Percentiles rank a stretch among this genome's conserved stretches.
phyloP scores from a whole-genome alignment of 495 filamentous ascomycete genomes.

The Penicillium macrosclerotiorum region DNA sequence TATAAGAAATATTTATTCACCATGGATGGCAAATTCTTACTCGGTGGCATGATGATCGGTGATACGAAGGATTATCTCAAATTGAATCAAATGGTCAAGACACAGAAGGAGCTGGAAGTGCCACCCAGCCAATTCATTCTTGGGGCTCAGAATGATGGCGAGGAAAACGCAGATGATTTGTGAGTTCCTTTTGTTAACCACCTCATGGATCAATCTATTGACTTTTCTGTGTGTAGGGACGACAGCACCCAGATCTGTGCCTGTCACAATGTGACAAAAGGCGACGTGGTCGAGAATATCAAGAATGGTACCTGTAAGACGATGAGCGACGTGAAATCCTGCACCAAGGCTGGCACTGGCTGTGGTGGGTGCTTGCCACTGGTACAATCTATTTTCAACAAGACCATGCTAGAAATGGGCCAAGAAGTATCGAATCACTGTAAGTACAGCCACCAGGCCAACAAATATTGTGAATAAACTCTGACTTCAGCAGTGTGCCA shows the following conservation, averaged over 20 bases:
- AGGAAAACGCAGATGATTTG: conserved; percentile 69
- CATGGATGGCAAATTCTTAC: conserved; percentile 84
- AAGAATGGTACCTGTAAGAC: conserved; percentile 84
- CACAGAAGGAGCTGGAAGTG: conserved; percentile 76
- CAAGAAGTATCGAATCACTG: conserved; percentile 84
- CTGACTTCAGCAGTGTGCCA: conserved; percentile 58
- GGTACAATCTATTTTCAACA: conserved; percentile 90
- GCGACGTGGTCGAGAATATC: conserved; percentile 69
- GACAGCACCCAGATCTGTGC: conserved; percentile 93
- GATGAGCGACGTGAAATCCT: conserved; percentile 84
- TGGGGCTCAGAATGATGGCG: conserved; percentile 70
- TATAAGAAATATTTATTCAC: conserved; percentile 98
- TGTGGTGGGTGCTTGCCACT: conserved; percentile 95
- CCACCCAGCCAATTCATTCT: conserved; percentile 89
- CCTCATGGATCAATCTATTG: not conserved
- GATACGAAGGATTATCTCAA: conserved; percentile 95
- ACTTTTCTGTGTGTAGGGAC: conserved; percentile 43
- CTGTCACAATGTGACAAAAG: conserved; percentile 94
- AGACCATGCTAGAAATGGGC: conserved; percentile 85
- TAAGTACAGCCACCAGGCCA: conserved; percentile 37
- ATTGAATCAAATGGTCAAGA: conserved; percentile 90
- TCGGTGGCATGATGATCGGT: conserved; percentile 98
- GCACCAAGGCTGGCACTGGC: conserved; percentile 92
- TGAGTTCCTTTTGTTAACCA: conserved; percentile 30
- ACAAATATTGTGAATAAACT: too few relatives aligned